These are phyloP conservation scores for Houttuynia cordata DNA, from an alignment of 164 flowering plant species.

Conservation along the genomic window DNA sequence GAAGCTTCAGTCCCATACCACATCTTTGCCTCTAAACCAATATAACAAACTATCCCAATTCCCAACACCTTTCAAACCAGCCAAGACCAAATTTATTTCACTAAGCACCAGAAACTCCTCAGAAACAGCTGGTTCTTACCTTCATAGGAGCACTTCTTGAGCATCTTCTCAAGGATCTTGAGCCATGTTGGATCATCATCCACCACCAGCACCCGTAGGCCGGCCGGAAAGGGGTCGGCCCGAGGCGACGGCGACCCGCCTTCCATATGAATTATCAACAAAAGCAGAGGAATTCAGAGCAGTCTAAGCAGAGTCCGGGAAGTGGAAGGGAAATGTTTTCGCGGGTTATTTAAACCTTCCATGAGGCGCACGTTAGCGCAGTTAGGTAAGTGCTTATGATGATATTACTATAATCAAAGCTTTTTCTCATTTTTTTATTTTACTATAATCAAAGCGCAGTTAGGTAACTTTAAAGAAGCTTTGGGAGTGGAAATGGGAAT, in stretches of 20 bases:
- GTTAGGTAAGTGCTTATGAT: not conserved
- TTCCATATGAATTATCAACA: not conserved
- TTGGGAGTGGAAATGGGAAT: slow-evolving; percentile 4
- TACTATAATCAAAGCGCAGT: no score
- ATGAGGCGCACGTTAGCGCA: not conserved
- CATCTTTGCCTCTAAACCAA: no score
- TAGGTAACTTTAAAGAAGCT: slow-evolving; percentile 2
- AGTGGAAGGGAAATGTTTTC: not conserved
- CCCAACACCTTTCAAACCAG: not conserved
- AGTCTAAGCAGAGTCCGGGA: not conserved
- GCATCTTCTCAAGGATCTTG: slow-evolving; percentile 91
- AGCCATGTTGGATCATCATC: slow-evolving; percentile 95
- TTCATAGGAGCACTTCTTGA: slow-evolving; percentile 79
- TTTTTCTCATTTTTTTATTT: not conserved
- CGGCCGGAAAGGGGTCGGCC: slow-evolving; percentile 69
- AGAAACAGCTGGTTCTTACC: slow-evolving; percentile 9
- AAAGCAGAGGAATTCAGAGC: not conserved
- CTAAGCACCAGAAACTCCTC: not conserved
- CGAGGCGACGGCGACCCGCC: slow-evolving; percentile 2
- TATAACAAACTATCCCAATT: no score
- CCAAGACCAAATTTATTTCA: not conserved
- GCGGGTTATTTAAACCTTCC: slow-evolving; percentile 3
- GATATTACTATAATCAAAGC: not conserved
- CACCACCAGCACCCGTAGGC: slow-evolving; percentile 87
- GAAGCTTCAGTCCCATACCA: not conserved